Evolutionary conservation across 257 asterid genomes (phyloP).

Genomic region (Solanum chiquidenum): DNA sequence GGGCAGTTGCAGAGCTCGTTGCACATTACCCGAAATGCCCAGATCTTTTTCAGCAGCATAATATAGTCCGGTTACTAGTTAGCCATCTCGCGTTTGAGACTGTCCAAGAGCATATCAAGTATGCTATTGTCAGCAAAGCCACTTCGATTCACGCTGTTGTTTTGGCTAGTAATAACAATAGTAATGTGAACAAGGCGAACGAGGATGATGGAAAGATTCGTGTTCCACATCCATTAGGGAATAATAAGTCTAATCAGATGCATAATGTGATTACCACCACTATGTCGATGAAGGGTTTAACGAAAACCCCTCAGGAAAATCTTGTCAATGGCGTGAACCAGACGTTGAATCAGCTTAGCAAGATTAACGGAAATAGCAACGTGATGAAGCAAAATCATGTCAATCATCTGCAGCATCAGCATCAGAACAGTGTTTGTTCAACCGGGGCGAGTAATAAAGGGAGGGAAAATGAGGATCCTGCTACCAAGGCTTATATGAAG

Average conservation of each 20-base stretch:
- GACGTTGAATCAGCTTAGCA: not conserved
- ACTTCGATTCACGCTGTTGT: constrained; percentile 64
- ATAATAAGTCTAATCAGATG: constrained; percentile 1
- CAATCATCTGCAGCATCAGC: not conserved
- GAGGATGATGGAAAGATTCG: not conserved
- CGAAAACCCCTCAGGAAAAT: not conserved
- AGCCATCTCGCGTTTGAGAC: constrained; percentile 64
- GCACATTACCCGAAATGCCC: constrained; percentile 51
- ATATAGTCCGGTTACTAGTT: constrained; percentile 44
- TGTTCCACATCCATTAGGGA: constrained; percentile 9
- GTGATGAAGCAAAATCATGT: not conserved
- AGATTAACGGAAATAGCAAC: not conserved
- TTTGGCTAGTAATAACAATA: constrained; percentile 29
- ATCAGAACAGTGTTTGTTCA: not conserved
- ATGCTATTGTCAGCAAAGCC: constrained; percentile 49
- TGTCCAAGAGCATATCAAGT: constrained; percentile 62
- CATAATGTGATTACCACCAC: constrained; percentile 11
- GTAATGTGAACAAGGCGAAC: not conserved
- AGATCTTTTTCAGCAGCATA: constrained; percentile 57
- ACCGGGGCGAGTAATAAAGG: not conserved
- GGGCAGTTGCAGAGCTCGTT: constrained; percentile 63
- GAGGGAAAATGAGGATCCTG: constrained; percentile 17
- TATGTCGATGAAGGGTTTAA: constrained; percentile 7
- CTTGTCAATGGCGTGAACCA: not conserved
- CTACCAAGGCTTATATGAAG: constrained; percentile 14